phyloP scores from a whole-genome alignment of 2,329 filamentous ascomycete species.

The Stemphylium vesicarium region DNA sequence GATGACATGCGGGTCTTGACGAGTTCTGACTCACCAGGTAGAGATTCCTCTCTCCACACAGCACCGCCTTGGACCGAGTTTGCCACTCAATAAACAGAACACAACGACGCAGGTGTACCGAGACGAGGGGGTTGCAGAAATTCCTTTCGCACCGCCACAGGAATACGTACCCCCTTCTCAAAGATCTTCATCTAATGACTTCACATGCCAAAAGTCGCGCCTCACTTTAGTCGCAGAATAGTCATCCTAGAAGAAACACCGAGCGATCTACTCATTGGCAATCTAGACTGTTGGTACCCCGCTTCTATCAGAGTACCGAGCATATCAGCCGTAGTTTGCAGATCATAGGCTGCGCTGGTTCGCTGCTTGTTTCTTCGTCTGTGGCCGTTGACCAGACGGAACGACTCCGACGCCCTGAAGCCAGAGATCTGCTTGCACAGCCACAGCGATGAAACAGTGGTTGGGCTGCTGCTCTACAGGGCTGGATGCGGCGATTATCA shows the following conservation, averaged over 20 bases:
- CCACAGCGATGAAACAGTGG: constrained; percentile 1
- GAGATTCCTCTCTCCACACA: not conserved
- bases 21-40: constrained; percentile 6
- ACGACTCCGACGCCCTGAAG: constrained; percentile 3
- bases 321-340: constrained; percentile 10
- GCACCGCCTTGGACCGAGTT: not conserved
- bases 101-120: constrained; percentile 9
- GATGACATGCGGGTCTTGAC: constrained; percentile 1
- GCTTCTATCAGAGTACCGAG: not conserved
- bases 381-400: constrained; percentile 9
- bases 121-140: not conserved
- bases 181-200: not conserved
- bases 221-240: not conserved
- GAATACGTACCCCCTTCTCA: constrained; percentile 4
- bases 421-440: not conserved
- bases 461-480: not conserved
- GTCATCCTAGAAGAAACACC: not conserved
- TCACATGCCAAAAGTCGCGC: constrained; percentile 7
- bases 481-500: constrained; percentile 1
- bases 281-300: constrained; percentile 11
- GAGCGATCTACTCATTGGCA: not conserved
- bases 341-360: constrained; percentile 6
- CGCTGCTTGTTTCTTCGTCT: not conserved
- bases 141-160: constrained; percentile 10
- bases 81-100: not conserved